phyloP scores from a whole-genome alignment of 1,284 basidiomycete genomes.

The Vanrija pseudolonga region DNA sequence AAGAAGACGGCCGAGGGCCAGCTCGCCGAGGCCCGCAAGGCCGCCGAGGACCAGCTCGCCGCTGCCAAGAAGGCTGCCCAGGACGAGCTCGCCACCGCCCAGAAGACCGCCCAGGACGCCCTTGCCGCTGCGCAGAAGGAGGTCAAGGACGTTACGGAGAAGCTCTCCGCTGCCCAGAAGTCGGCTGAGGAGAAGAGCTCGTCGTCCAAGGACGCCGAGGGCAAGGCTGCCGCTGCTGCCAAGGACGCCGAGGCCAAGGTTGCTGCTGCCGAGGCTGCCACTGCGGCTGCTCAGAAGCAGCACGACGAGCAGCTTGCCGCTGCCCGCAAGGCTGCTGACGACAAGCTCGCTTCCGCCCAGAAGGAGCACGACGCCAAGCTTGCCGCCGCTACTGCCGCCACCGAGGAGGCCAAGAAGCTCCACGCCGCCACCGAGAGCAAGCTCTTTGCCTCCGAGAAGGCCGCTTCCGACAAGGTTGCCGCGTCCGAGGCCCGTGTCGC shows the following conservation, averaged over 20 bases:
- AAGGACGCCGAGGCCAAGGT: not conserved
- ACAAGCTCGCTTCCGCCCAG: conserved; percentile 10
- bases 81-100: not conserved
- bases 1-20: conserved; percentile 18
- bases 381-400: conserved; percentile 1
- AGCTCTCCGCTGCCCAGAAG: not conserved
- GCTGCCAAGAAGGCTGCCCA: not conserved
- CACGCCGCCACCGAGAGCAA: conserved; percentile 17
- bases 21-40: conserved; percentile 8
- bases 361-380: not conserved
- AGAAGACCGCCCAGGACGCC: not conserved
- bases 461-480: not conserved
- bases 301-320: conserved; percentile 12
- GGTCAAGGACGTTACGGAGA: not conserved
- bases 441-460: not conserved
- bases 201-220: no score
- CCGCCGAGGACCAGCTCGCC: not conserved
- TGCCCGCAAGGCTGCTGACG: conserved; percentile 4
- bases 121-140: not conserved
- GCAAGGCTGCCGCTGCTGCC: not conserved
- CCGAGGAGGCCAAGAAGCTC: conserved; percentile 19
- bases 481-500: not conserved
- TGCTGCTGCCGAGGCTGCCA: conserved; percentile 1
- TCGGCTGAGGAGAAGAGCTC: not conserved
- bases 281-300: conserved; percentile 18